Evolutionary conservation across 1,284 basidiomycete genomes (phyloP).

Genomic region (Cryptococcus neoformans): DNA sequence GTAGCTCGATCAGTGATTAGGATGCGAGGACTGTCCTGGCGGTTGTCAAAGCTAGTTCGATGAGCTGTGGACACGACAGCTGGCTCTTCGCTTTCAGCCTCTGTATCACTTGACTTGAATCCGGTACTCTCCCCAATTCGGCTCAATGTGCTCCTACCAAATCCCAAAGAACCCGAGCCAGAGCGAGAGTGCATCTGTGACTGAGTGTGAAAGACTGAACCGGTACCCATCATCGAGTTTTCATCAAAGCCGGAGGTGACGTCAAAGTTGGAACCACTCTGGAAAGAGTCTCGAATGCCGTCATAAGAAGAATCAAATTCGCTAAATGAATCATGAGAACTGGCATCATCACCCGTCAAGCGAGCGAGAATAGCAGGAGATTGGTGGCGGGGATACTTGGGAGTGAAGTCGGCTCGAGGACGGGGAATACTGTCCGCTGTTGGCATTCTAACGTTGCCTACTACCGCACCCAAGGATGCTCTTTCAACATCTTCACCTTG

Average conservation of each 20-base stretch:
- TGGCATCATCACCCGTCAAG: constrained; percentile 27
- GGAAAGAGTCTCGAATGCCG: constrained; percentile 4
- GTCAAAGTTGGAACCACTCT: constrained; percentile 5
- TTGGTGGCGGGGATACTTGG: constrained; percentile 43
- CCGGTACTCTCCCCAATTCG: constrained; percentile 30
- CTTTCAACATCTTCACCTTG: constrained; percentile 19
- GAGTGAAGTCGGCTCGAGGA: constrained; percentile 45
- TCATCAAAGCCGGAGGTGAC: constrained; percentile 13
- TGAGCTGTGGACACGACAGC: constrained; percentile 40
- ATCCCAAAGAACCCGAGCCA: constrained; percentile 17
- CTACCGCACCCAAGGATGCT: constrained; percentile 10
- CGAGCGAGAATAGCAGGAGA: constrained; percentile 30
- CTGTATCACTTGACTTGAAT: constrained; percentile 39
- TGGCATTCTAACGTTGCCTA: constrained; percentile 24
- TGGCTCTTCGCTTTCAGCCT: constrained; percentile 36
- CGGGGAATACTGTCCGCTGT: constrained; percentile 36
- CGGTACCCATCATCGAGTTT: constrained; percentile 15
- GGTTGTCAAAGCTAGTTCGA: constrained; percentile 7
- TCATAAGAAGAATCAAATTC: constrained; percentile 28
- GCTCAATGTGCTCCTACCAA: constrained; percentile 27
- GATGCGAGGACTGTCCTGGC: constrained; percentile 31
- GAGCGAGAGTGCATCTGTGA: constrained; percentile 7
- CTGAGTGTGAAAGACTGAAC: constrained; percentile 13
- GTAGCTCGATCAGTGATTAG: constrained; percentile 4
- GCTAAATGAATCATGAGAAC: constrained; percentile 31